phyloP scores from a whole-genome alignment of 148 eudicot genomes.

The Drosera capensis region DNA sequence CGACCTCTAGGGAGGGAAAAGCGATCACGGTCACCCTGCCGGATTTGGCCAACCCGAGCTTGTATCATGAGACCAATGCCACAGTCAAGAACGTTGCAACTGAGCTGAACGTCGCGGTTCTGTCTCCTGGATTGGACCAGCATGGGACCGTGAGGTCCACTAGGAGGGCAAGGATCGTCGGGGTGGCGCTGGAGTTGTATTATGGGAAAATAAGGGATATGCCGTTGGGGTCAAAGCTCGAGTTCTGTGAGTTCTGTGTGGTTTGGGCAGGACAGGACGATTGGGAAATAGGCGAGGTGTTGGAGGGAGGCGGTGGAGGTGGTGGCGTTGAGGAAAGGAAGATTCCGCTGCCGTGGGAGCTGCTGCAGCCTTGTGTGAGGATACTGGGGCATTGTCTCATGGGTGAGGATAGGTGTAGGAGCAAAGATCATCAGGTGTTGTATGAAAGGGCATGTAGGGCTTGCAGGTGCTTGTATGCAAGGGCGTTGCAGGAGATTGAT shows the following conservation, averaged over 20 bases:
- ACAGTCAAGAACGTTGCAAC: slow-evolving; percentile 18
- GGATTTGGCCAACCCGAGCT: slow-evolving; percentile 56
- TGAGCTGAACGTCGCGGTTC: slow-evolving; percentile 46
- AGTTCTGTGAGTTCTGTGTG: slow-evolving; percentile 51
- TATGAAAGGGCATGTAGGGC: slow-evolving; percentile 45
- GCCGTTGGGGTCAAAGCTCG: slow-evolving; percentile 51
- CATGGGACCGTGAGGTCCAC: slow-evolving; percentile 72
- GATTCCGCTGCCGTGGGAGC: slow-evolving; percentile 70
- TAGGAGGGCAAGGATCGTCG: slow-evolving; percentile 56
- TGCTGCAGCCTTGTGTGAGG: slow-evolving; percentile 53
- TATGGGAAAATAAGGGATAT: slow-evolving; percentile 42
- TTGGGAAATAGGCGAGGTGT: slow-evolving; percentile 10
- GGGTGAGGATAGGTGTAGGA: slow-evolving; percentile 6
- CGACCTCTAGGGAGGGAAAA: slow-evolving; percentile 40
- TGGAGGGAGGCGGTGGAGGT: not conserved
- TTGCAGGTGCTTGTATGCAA: slow-evolving; percentile 42
- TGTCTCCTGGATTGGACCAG: slow-evolving; percentile 60
- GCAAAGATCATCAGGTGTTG: slow-evolving; percentile 22
- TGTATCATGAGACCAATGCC: slow-evolving; percentile 53
- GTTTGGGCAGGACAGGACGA: slow-evolving; percentile 45
- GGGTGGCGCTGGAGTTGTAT: slow-evolving; percentile 72
- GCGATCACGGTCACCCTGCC: slow-evolving; percentile 47
- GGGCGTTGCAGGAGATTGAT: slow-evolving; percentile 61
- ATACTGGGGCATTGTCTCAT: slow-evolving; percentile 78
- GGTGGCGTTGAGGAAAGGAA: slow-evolving; percentile 21